Conservation (phyloP, 495 filamentous ascomycete species). For the Cercophora sp. region DNA sequence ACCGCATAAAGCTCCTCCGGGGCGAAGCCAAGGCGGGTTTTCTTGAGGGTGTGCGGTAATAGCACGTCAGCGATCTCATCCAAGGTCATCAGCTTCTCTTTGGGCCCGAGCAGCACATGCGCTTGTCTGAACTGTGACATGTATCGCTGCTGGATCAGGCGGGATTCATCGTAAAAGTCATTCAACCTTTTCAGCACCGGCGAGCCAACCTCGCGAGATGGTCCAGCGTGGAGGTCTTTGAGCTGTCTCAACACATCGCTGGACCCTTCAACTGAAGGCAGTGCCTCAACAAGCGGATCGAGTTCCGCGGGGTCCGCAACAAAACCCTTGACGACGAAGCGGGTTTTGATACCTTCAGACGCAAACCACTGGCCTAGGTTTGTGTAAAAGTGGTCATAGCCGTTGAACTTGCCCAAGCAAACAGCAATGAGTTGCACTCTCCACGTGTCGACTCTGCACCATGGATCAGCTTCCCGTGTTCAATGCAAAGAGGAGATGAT, state of each 20-base stretch:
- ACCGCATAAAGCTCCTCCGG: constrained; percentile 62
- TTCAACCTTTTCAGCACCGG: constrained; percentile 50
- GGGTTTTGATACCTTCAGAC: constrained; percentile 37
- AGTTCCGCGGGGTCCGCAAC: constrained; percentile 50
- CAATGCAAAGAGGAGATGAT: no score
- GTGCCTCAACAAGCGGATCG: constrained; percentile 54
- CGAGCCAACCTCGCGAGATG: constrained; percentile 51
- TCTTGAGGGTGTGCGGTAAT: constrained; percentile 43
- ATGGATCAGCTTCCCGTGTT: no score
- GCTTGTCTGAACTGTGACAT: constrained; percentile 48
- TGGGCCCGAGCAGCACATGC: constrained; percentile 43
- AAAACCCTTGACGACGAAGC: constrained; percentile 65
- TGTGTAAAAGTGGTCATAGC: constrained; percentile 68
- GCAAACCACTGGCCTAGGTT: constrained; percentile 70
- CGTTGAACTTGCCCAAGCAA: constrained; percentile 61
- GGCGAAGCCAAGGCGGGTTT: constrained; percentile 44
- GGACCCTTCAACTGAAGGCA: constrained; percentile 41
- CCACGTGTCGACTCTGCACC: no score
- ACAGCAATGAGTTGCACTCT: constrained; percentile 56
- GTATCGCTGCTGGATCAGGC: constrained; percentile 51
- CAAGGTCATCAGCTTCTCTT: constrained; percentile 54
- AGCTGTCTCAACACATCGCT: constrained; percentile 43
- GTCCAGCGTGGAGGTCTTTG: constrained; percentile 41
- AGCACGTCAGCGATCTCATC: constrained; percentile 57
- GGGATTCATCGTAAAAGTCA: constrained; percentile 46